A percentile compares a stretch with the other conserved stretches of the same genome.
Evolutionary conservation across 441 rosid species (phyloP).

Genomic region (Manihot esculenta): DNA sequence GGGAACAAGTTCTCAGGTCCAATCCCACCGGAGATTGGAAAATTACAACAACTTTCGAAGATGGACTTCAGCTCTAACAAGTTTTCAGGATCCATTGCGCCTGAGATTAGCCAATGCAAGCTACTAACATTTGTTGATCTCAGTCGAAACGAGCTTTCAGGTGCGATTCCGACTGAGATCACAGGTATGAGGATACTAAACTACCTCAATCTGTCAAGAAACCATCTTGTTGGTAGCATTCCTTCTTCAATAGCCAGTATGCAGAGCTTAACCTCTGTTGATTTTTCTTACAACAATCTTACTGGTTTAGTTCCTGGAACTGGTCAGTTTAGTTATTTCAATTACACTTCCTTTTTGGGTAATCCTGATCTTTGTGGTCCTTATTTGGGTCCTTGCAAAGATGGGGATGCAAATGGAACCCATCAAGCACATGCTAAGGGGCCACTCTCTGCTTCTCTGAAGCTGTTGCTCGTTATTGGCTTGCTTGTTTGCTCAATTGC

Average conservation of each 20-base stretch:
- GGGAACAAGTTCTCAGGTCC: constrained; percentile 78
- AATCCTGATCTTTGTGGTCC: constrained; percentile 91
- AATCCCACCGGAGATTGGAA: constrained; percentile 82
- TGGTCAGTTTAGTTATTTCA: constrained; percentile 94
- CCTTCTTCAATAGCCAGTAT: constrained; percentile 74
- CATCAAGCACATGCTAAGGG: constrained; percentile 62
- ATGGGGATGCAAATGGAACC: constrained; percentile 51
- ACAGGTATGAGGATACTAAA: constrained; percentile 83
- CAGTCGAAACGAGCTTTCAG: constrained; percentile 80
- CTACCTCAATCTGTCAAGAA: constrained; percentile 84
- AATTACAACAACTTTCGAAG: constrained; percentile 77
- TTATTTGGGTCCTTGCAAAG: constrained; percentile 80
- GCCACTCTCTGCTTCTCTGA: constrained; percentile 76
- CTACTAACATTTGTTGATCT: constrained; percentile 83
- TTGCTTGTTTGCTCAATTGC: constrained; percentile 88
- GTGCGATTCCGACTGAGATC: constrained; percentile 78
- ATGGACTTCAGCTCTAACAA: constrained; percentile 80
- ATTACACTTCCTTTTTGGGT: constrained; percentile 89
- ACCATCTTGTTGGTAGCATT: constrained; percentile 71
- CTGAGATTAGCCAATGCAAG: constrained; percentile 85
- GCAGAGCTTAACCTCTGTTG: constrained; percentile 96
- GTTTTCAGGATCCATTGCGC: constrained; percentile 65
- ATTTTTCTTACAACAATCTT: constrained; percentile 92
- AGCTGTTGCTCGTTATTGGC: constrained; percentile 84
- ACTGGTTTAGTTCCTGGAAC: constrained; percentile 91